Base-by-base conservation (phyloP, 2,329 filamentous ascomycete species). In the Alternaria infectoria region DNA sequence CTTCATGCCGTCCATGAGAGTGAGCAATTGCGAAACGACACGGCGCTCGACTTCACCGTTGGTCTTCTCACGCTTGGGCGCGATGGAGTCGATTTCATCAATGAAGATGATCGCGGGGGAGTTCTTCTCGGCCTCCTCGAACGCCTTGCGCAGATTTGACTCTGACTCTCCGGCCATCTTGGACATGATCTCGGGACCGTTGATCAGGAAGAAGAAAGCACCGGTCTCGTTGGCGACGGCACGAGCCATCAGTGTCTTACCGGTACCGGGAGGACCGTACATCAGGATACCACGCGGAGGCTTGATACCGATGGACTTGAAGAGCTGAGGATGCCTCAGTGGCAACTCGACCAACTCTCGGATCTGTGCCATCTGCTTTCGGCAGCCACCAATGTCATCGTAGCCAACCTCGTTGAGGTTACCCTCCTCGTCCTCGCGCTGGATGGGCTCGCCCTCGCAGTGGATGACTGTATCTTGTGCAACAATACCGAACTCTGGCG, bases 261-360 rank as follows among this genome's bases (percentile, higher is more conserved):
- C 96, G 69, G 96, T 98, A 92, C 96, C 96, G 11, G 96, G 96
- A 77, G 96, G 96, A 69, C 96, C 96, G 81, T 83, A 86, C 84
- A 99, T 93, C 79, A 99, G 88, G 78, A 98, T 97, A 89, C 96
- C 96, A 78, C 96, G 93, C 49, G 96, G 96, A 59, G 96, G 96
- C 89, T 99, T 99, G 86, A 99, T 97, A 89, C 96, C 96, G 79
- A 99, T 98, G 44, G 95, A 98, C 88, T 98, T 99, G 91, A 99
- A 99, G 54, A 99, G 91, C 83, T 98, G 96, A 65, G 96, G 96
- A 83, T 99, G 96, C 78, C 96, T 91, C 66, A 99, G 88, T 66
- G 96, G 96, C 73, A 99, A 87, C 87, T 99, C 96, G 70, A 99
- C 96, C 87, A 99, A 90, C 83, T 99, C 96, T 80, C 96, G 93